These are phyloP conservation scores for Heliosperma pusillum DNA, from an alignment of 148 eudicot genomes.

Conservation along the genomic window DNA sequence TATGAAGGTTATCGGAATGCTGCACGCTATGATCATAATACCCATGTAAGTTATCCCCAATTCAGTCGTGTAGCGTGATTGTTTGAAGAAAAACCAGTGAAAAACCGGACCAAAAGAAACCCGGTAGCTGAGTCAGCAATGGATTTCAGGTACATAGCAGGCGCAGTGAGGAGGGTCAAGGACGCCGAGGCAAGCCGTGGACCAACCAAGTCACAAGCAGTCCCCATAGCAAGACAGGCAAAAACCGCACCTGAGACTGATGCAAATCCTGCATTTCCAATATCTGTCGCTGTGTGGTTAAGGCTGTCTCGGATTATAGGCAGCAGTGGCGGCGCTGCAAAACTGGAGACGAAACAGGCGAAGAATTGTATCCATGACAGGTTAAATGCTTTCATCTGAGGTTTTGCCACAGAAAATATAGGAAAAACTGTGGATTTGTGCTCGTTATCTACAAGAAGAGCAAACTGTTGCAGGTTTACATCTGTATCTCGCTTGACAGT, in stretches of 20 bases:
- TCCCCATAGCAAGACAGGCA: constrained; percentile 73
- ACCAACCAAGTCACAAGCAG: constrained; percentile 76
- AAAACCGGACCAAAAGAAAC: constrained; percentile 61
- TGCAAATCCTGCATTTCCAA: constrained; percentile 83
- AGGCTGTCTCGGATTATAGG: constrained; percentile 80
- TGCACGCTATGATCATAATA: constrained; percentile 68
- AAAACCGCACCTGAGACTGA: constrained; percentile 77
- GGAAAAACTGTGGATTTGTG: constrained; percentile 59
- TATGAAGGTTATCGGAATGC: constrained; percentile 41
- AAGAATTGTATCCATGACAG: constrained; percentile 82
- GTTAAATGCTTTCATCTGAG: constrained; percentile 87
- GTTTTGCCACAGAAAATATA: constrained; percentile 47
- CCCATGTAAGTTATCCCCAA: constrained; percentile 77
- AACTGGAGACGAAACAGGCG: constrained; percentile 66
- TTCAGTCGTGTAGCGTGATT: constrained; percentile 56
- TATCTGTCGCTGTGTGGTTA: constrained; percentile 56
- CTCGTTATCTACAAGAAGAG: constrained; percentile 63
- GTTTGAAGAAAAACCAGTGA: constrained; percentile 86
- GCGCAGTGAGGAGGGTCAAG: constrained; percentile 60
- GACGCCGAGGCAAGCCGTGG: constrained; percentile 72
- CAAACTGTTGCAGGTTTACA: constrained; percentile 23
- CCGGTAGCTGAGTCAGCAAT: constrained; percentile 28
- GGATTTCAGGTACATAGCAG: constrained; percentile 58
- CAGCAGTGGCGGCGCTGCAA: constrained; percentile 80
- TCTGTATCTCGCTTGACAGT: neutral